These are phyloP conservation scores for Flaveria brownii DNA, from an alignment of 129 eudicot species.

Conservation along the genomic window DNA sequence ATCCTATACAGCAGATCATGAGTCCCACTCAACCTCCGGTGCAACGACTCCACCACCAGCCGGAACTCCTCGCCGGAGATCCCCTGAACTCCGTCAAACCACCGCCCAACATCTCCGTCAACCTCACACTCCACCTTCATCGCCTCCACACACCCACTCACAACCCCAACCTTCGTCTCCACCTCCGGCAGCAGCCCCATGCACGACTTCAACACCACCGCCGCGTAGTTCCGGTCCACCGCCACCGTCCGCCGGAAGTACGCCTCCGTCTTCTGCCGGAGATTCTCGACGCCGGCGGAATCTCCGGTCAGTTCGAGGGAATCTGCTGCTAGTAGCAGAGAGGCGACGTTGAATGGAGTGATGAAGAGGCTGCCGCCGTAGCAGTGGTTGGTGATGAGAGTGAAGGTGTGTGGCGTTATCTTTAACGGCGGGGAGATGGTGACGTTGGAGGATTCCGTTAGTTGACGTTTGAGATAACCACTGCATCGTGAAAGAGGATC, in stretches of 20 bases:
- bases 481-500: slow-evolving; percentile 58
- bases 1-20: slow-evolving; percentile 70
- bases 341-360: slow-evolving; percentile 72
- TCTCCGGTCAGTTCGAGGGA: slow-evolving; percentile 53
- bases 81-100: slow-evolving; percentile 49
- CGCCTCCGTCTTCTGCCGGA: slow-evolving; percentile 55
- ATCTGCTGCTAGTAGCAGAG: slow-evolving; percentile 68
- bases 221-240: slow-evolving; percentile 47
- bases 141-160: slow-evolving; percentile 66
- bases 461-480: slow-evolving; percentile 56
- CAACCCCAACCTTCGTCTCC: slow-evolving; percentile 54
- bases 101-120: slow-evolving; percentile 33
- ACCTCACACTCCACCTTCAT: slow-evolving; percentile 43
- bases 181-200: slow-evolving; percentile 68
- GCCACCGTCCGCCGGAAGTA: slow-evolving; percentile 54
- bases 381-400: slow-evolving; percentile 59
- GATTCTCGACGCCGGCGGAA: slow-evolving; percentile 31
- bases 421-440: slow-evolving; percentile 73
- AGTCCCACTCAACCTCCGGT: slow-evolving; percentile 40
- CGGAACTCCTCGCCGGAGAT: slow-evolving; percentile 48
- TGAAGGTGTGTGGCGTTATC: slow-evolving; percentile 66
- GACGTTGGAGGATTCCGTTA: slow-evolving; percentile 47
- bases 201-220: slow-evolving; percentile 59
- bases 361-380: slow-evolving; percentile 55
- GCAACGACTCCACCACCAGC: slow-evolving; percentile 48